These are phyloP conservation scores for Kluyveromyces marxianus DNA, from an alignment of 1,139 yeast genomes.

Conservation along the genomic window DNA sequence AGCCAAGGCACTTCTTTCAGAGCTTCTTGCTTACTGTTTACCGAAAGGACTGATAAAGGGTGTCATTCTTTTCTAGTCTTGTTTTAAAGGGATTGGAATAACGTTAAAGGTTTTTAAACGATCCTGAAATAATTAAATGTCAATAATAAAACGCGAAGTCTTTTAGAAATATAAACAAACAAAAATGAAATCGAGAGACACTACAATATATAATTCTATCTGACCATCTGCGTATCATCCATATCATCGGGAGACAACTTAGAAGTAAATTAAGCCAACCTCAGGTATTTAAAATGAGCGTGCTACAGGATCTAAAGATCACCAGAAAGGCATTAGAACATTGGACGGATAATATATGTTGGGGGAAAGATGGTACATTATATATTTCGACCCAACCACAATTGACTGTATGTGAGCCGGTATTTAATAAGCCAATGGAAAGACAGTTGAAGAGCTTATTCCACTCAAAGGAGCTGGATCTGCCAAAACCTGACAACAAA, in stretches of 20 bases:
- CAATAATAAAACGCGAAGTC: too few relatives aligned
- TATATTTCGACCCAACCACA: conserved; percentile 24
- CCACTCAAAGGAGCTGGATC: conserved; percentile 19
- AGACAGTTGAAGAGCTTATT: conserved; percentile 20
- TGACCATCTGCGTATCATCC: too few relatives aligned
- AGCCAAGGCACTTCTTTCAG: too few relatives aligned
- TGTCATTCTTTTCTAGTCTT: too few relatives aligned
- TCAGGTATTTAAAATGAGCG: conserved; percentile 15
- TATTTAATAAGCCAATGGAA: conserved; percentile 16
- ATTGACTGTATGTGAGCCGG: conserved; percentile 23
- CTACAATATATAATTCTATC: background rate
- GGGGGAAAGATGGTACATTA: conserved; percentile 27
- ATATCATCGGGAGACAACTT: too few relatives aligned
- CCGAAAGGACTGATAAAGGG: too few relatives aligned
- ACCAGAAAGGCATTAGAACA: conserved; percentile 24
- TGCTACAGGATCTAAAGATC: conserved; percentile 23
- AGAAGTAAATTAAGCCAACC: background rate
- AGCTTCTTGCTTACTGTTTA: too few relatives aligned
- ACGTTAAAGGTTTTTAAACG: background rate
- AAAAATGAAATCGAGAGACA: background rate
- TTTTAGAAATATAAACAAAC: background rate
- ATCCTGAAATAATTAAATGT: too few relatives aligned
- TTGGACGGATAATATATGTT: conserved; percentile 21
- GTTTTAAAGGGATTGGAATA: too few relatives aligned
- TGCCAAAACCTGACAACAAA: conserved; percentile 19